phyloP scores from a whole-genome alignment of 2,329 filamentous ascomycete species.

The Thermomyces lanuginosus region DNA sequence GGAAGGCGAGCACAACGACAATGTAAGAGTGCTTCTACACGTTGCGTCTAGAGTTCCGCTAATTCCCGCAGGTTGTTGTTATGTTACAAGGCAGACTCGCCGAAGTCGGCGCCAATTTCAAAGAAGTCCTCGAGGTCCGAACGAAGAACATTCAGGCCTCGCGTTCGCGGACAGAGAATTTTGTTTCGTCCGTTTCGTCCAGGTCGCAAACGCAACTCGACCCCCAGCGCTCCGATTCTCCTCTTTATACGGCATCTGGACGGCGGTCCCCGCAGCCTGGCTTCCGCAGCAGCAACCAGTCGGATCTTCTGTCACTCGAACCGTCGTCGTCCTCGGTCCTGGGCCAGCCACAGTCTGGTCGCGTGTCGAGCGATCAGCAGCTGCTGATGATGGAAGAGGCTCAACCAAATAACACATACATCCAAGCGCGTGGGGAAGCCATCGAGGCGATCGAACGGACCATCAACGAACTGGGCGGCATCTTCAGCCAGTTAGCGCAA shows the following conservation, averaged over 20 bases:
- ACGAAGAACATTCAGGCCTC: conserved; percentile 98
- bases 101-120: conserved; percentile 88
- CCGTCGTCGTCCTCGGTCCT: conserved; percentile 40
- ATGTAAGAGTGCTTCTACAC: conserved; percentile 34
- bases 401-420: conserved; percentile 70
- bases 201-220: conserved; percentile 49
- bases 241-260: conserved; percentile 68
- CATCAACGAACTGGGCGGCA: conserved; percentile 77
- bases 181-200: conserved; percentile 75
- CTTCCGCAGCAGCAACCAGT: conserved; percentile 24
- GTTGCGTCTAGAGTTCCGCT: not conserved
- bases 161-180: conserved; percentile 83
- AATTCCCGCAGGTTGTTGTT: conserved; percentile 46
- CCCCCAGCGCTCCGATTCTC: conserved; percentile 60
- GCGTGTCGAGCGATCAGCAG: conserved; percentile 61
- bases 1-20: conserved; percentile 94
- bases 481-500: conserved; percentile 83
- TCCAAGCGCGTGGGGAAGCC: conserved; percentile 82
- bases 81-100: conserved; percentile 81
- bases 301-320: conserved; percentile 69
- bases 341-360: conserved; percentile 20
- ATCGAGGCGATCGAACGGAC: conserved; percentile 95
- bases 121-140: conserved; percentile 86
- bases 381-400: conserved; percentile 88
- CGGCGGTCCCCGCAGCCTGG: conserved; percentile 46